A percentile compares a stretch with the other conserved stretches of the same genome.
phyloP scores from a whole-genome alignment of 164 flowering plant genomes.

The Liriodendron chinense region DNA sequence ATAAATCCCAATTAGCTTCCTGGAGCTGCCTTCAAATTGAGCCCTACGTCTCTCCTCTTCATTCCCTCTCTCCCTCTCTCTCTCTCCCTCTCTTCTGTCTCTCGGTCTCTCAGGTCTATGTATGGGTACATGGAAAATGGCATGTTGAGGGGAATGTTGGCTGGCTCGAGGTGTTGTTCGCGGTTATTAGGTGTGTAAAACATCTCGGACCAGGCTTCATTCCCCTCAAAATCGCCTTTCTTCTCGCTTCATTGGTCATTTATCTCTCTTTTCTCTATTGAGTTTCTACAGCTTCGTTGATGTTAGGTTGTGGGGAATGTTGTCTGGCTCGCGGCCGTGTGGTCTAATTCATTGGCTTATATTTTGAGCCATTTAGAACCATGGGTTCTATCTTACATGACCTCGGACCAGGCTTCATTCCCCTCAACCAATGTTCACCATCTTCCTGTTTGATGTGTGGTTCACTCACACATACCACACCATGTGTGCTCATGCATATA shows the following conservation, averaged over 20 bases:
- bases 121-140: slow-evolving; percentile 1
- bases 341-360: background rate
- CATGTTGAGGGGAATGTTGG: slow-evolving; percentile 19
- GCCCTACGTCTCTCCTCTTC: background rate
- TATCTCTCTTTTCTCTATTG: background rate
- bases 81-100: background rate
- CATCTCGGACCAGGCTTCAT: slow-evolving; percentile 88
- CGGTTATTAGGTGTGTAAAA: background rate
- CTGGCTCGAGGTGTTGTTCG: slow-evolving; percentile 17
- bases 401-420: slow-evolving; percentile 11
- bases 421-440: slow-evolving; percentile 24
- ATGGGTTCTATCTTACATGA: slow-evolving; percentile 10
- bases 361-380: no score
- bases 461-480: no score
- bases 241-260: background rate
- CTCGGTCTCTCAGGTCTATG: no score
- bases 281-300: background rate
- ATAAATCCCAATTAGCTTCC: background rate
- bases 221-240: slow-evolving; percentile 46
- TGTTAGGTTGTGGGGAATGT: slow-evolving; percentile 17
- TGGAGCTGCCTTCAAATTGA: background rate
- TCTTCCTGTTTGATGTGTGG: no score
- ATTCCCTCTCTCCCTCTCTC: background rate
- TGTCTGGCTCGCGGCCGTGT: slow-evolving; percentile 17
- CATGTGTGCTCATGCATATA: no score